Percentiles rank a stretch among this genome's conserved stretches.
These are phyloP conservation scores for Flaveria trinervia DNA, from an alignment of 129 eudicot genomes.

Conservation along the genomic window DNA sequence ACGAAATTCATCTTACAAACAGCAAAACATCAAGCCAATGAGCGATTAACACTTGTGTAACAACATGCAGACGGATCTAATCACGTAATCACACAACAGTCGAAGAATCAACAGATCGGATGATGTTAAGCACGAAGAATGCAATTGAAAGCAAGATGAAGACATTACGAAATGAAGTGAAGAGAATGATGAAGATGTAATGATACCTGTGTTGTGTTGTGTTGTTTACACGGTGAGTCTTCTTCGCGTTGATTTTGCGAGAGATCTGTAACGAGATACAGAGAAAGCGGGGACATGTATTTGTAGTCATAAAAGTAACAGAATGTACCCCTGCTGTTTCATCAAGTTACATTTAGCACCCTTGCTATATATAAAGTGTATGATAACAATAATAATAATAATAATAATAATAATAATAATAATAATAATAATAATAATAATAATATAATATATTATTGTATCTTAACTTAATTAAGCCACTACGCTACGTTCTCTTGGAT, in stretches of 20 bases:
- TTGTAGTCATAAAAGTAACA: slow-evolving; percentile 30
- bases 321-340: neutral
- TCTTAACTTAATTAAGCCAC: neutral
- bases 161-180: neutral
- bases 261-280: slow-evolving; percentile 35
- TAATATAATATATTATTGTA: too few species aligned
- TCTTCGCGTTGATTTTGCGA: slow-evolving; percentile 31
- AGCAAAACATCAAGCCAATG: neutral
- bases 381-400: neutral
- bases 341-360: neutral
- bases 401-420: too few species aligned
- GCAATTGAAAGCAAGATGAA: slow-evolving; percentile 10
- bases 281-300: slow-evolving; percentile 43
- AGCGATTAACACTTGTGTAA: neutral
- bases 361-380: neutral
- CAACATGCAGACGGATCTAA: slow-evolving; percentile 34
- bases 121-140: neutral
- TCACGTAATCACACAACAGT: neutral
- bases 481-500: neutral
- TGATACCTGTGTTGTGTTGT: slow-evolving; percentile 21
- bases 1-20: slow-evolving; percentile 3
- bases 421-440: too few species aligned
- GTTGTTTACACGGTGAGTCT: neutral
- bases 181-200: slow-evolving; percentile 7
- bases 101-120: slow-evolving; percentile 23